These are phyloP conservation scores for Cladobotryum protrusum DNA, from an alignment of 2,329 filamentous ascomycete genomes.

Conservation along the genomic window DNA sequence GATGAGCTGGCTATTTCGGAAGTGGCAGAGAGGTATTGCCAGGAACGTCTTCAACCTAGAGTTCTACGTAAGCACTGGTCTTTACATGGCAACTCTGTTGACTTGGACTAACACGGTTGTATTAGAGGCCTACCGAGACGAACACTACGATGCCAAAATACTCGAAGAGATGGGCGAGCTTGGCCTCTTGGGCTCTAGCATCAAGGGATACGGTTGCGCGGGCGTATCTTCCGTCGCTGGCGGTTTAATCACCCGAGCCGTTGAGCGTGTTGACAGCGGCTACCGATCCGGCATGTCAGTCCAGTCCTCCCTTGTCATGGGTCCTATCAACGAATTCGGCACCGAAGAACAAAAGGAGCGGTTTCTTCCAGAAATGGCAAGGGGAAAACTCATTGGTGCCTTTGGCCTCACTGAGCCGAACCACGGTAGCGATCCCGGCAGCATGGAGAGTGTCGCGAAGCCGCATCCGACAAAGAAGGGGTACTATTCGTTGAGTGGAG, in stretches of 20 bases:
- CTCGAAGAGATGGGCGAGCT: slow-evolving; percentile 88
- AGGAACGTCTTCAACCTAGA: slow-evolving; percentile 78
- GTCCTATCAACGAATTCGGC: slow-evolving; percentile 82
- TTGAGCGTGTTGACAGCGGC: slow-evolving; percentile 85
- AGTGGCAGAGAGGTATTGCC: slow-evolving; percentile 88
- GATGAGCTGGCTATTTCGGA: slow-evolving; percentile 88
- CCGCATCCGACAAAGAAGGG: slow-evolving; percentile 79
- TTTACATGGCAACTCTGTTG: slow-evolving; percentile 7
- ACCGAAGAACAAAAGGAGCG: slow-evolving; percentile 82
- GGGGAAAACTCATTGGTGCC: slow-evolving; percentile 74
- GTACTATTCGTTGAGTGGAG: slow-evolving; percentile 69
- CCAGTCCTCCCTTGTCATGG: slow-evolving; percentile 89
- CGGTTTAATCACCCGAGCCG: slow-evolving; percentile 84
- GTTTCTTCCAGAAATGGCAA: slow-evolving; percentile 73
- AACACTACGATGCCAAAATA: slow-evolving; percentile 80
- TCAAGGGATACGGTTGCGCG: slow-evolving; percentile 82
- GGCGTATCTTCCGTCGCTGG: slow-evolving; percentile 81
- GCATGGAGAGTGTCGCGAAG: slow-evolving; percentile 83
- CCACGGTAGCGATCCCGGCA: slow-evolving; percentile 84
- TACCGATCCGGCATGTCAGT: slow-evolving; percentile 93
- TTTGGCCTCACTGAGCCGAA: slow-evolving; percentile 92
- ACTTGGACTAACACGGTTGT: slow-evolving; percentile 1
- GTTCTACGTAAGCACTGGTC: slow-evolving; percentile 62
- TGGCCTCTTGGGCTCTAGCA: slow-evolving; percentile 79
- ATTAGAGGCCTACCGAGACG: slow-evolving; percentile 74